Base-by-base conservation (phyloP, 768 basidiomycete genomes). In the Tylopilus sp. region DNA sequence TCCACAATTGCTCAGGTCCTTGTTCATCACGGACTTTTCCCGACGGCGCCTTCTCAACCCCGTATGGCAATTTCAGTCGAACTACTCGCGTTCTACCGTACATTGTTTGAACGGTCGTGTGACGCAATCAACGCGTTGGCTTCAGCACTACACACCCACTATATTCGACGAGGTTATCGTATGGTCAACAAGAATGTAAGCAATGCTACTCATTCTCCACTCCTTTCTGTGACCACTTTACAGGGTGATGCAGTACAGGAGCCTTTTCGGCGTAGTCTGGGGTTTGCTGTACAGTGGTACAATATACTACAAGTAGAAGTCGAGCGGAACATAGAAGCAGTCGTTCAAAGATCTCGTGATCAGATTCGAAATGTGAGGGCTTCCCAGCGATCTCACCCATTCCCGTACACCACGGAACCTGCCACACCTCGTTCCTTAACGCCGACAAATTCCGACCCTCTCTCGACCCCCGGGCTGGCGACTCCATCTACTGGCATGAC, bases 191-290 rank as follows among this genome's bases (percentile, higher is more conserved):
- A 36, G n/a, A 16, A 36, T 17, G 36, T 36, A 36, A 36, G 36
- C n/a, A 17, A n/a, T n/a, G 4, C n/a, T n/a, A 12, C n/a, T 4
- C 36, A 17, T 7, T 7, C 9, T 17, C 8, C 12, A 36, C n/a
- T 3, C n/a, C 36, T 16, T n/a, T 17, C 36, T 4, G 16, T 36
- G 36, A 49, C 7, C 17, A 40, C 0, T 9, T 16, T 17, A 6
- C 33, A 14, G 36, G 4, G 6, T 0, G 17, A 36, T 8, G 13
- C 25, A 1, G 6, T 50, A 0, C 48, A 50, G 13, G 30, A 50
- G n/a, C 66, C 73, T 0, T 75, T 74, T 47, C 62, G 68, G 0
- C 55, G 55, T 0, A 50, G 69, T 2, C 54, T 72, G 6, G 44
- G 56, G 19, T 24, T 52, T 3, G 64, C 68, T 0, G 50, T 72